Percentiles rank a stretch among this genome's conserved stretches.
phyloP scores from a whole-genome alignment of 1,284 basidiomycete genomes.

The Erythrobasidium hasegawianum region DNA sequence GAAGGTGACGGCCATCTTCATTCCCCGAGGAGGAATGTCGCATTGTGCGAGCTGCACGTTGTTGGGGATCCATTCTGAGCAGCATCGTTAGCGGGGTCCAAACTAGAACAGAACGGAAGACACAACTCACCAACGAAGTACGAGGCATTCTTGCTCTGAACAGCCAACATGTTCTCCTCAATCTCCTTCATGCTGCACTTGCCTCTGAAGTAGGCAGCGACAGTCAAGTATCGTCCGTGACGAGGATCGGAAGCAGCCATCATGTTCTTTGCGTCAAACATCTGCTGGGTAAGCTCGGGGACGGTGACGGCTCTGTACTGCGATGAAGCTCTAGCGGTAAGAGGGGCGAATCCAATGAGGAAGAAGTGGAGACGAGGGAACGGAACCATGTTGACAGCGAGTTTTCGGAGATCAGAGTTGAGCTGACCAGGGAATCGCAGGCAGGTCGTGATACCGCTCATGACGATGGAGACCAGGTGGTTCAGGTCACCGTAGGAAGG shows the following conservation, averaged over 20 bases:
- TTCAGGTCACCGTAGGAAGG: slow-evolving; percentile 96
- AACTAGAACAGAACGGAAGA: background rate
- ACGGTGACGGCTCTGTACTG: slow-evolving; percentile 77
- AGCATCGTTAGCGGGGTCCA: slow-evolving; percentile 33
- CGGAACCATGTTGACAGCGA: slow-evolving; percentile 88
- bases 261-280: slow-evolving; percentile 88
- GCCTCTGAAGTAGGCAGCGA: slow-evolving; percentile 96
- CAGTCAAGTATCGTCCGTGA: slow-evolving; percentile 76
- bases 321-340: slow-evolving; percentile 87
- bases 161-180: slow-evolving; percentile 95
- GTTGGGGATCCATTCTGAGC: slow-evolving; percentile 90
- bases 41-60: slow-evolving; percentile 94
- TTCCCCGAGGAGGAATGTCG: slow-evolving; percentile 86
- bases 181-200: slow-evolving; percentile 99
- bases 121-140: slow-evolving; percentile 71
- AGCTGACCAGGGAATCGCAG: slow-evolving; percentile 98
- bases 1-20: slow-evolving; percentile 75
- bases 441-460: slow-evolving; percentile 95
- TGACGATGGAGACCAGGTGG: slow-evolving; percentile 93
- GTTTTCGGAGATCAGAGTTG: slow-evolving; percentile 94
- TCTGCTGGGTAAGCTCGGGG: slow-evolving; percentile 92
- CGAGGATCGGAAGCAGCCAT: slow-evolving; percentile 84
- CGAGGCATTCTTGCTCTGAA: slow-evolving; percentile 93
- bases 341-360: slow-evolving; percentile 86
- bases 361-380: slow-evolving; percentile 86